Base-by-base conservation (phyloP, 2,329 filamentous ascomycete species). In the Stachybotrys elegans region DNA sequence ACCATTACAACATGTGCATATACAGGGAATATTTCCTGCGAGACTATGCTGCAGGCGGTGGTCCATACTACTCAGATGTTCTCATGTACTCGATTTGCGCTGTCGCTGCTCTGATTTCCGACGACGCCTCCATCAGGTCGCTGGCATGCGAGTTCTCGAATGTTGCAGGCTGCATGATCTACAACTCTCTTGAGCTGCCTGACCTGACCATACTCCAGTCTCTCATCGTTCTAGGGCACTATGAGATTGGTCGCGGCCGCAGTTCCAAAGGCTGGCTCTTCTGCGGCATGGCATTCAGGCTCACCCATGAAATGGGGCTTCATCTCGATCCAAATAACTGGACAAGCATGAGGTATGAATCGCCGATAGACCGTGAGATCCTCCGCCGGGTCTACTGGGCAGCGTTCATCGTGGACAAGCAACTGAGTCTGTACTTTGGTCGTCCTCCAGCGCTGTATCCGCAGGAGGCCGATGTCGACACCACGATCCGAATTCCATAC, bases 311-410 rank as follows among this genome's bases (percentile, higher is more conserved):
- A 49, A 76, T 76, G 72, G 72, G 72, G 1, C 60, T 76, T 14
- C 72, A 76, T 49, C 62, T 76, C 1, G 72, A 76, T 40, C 72
- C 72, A 1, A 71, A 62, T 41, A 75, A 75, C 49, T 75, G 71
- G 72, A 29, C 25, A 14, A 19, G 32, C 32, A 13, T 8, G 63
- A 67, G 36, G 59, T 61, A 19, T 60, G 63, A 7, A 57, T 58
- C 5, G 67, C 71, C 29, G 59, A 60, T 16, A 57, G 29, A 57
- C 67, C 45, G 48, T 25, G 44, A 76, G 48, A 69, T 76, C 14
- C 54, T 72, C 4, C 62, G 72, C 7, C 60, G 72, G 19, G 68
- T 72, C 2, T 76, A 76, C 51, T 76, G 72, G 72, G 70, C 70
- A 19, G 68, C 69, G 3, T 75, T 76, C 44, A 65, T 69, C 14